Conservation (phyloP, 768 basidiomycete species). For the Russula ochroleuca region DNA sequence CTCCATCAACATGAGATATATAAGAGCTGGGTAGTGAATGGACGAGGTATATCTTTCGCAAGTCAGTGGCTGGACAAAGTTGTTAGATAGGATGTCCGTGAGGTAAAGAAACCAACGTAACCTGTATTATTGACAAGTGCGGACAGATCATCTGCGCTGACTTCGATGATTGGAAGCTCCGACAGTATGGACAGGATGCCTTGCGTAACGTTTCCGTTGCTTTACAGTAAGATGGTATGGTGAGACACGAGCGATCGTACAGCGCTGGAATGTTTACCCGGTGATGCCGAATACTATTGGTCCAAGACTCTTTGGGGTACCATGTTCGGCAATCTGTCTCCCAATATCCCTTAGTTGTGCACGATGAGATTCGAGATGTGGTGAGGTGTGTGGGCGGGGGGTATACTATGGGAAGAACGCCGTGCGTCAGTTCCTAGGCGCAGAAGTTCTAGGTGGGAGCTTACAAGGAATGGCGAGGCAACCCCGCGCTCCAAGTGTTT, state of each 20-base stretch:
- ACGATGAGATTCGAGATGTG: conserved; percentile 53
- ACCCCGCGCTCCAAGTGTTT: conserved; percentile 74
- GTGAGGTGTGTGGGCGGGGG: conserved; percentile 73
- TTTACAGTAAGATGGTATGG: conserved; percentile 32
- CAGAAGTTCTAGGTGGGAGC: conserved; percentile 30
- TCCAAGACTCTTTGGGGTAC: conserved; percentile 59
- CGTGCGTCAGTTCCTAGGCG: neutral
- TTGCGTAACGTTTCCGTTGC: conserved; percentile 76
- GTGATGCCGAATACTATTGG: conserved; percentile 81
- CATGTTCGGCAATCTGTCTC: conserved; percentile 47
- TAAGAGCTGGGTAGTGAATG: conserved; percentile 70
- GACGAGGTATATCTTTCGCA: conserved; percentile 70
- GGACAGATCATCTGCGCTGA: conserved; percentile 54
- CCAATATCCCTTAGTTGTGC: conserved; percentile 55
- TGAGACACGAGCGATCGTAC: conserved; percentile 9
- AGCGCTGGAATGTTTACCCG: conserved; percentile 48
- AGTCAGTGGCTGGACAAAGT: conserved; percentile 44
- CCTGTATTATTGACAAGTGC: conserved; percentile 50
- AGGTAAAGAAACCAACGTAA: conserved; percentile 32
- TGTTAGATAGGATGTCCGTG: neutral
- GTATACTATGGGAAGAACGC: conserved; percentile 49
- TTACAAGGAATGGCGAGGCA: conserved; percentile 76
- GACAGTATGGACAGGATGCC: conserved; percentile 70
- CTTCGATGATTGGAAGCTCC: conserved; percentile 62
- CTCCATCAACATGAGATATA: conserved; percentile 53